Evolutionary conservation across 768 basidiomycete species (phyloP).

Genomic region (Leccinum broughii): DNA sequence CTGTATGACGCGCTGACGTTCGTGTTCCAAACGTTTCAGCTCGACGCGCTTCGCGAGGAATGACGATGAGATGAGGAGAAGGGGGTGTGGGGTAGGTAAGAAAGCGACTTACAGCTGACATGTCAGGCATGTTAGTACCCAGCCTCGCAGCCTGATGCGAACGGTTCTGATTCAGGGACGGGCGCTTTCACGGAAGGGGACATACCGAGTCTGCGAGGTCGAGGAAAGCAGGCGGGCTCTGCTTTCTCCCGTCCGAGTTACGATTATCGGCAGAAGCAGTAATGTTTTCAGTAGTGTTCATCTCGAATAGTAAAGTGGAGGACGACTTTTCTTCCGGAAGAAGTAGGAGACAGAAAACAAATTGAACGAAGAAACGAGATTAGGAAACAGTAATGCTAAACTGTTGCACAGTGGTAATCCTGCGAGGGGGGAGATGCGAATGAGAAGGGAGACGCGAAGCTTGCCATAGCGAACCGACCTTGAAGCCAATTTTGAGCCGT

Average conservation of each 20-base stretch:
- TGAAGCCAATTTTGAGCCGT: conserved; percentile 74
- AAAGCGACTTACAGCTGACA: conserved; percentile 68
- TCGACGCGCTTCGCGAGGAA: conserved; percentile 67
- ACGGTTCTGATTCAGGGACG: conserved; percentile 7
- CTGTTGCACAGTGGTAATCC: conserved; percentile 63
- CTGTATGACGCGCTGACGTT: conserved; percentile 83
- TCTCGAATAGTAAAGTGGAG: conserved; percentile 48
- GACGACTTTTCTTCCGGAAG: conserved; percentile 54
- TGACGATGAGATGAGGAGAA: conserved; percentile 5
- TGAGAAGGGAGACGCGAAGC: conserved; percentile 26
- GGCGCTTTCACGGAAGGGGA: conserved; percentile 23
- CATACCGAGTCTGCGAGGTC: conserved; percentile 92
- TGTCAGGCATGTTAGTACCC: conserved; percentile 84
- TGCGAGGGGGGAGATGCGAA: conserved; percentile 30
- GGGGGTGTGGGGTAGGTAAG: neutral
- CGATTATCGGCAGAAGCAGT: conserved; percentile 72
- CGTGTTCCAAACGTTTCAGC: conserved; percentile 82
- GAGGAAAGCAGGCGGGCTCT: conserved; percentile 89
- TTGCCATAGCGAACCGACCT: conserved; percentile 41
- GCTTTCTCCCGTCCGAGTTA: conserved; percentile 71
- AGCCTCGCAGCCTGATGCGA: conserved; percentile 69
- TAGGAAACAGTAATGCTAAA: conserved; percentile 55
- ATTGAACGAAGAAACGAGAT: conserved; percentile 48
- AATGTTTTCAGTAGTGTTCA: conserved; percentile 74
- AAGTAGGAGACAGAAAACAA: conserved; percentile 53